Evolutionary conservation across 1,139 yeast species (phyloP), one percentile per base, ranked within the genome.

Genomic region (Suhomyces kunorum): DNA sequence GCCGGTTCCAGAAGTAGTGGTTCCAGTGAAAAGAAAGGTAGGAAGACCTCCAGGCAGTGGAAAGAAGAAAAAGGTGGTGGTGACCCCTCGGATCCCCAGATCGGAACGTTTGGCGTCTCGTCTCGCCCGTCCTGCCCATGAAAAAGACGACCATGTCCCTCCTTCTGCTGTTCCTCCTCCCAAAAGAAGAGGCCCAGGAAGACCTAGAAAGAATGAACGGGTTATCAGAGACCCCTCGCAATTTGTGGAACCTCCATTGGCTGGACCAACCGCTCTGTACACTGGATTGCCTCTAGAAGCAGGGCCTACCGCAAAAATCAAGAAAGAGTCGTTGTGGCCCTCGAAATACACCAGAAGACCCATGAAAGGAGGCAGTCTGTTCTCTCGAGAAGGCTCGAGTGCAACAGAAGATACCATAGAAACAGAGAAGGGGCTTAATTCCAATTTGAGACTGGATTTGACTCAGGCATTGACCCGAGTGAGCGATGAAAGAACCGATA

Each of bases 251-350:
- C 90, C 92, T 0, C 71, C 69, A 8, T 59, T 74, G 25, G 76
- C 81, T 0, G 69, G 66, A 16, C 79, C 82, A 0, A 57, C 56
- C 13, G 77, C 83, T 3, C 65, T 69, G 18, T 76, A 77, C 34
- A 81, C 89, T 0, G 95, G 95, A 1, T 68, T 76, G 28, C 83
- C 90, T 3, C 59, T 86, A 37, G 88, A 80, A 46, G 69, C 77
- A 4, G 66, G 69, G 4, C 95, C 95, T 6, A 76, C 77, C 7
- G 56, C 68, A 0, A 80, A 75, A 49, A 63, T 76, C 32, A 76
- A 71, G 46, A 76, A 73, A 48, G 83, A 79, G 39, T 68, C 77
- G 20, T 48, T 72, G 26, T 72, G 78, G 80, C 73, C 74, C 16
- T 50, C 48, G 11, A 60, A 51, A 44, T 38, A 38, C 20, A 28